Evolutionary conservation across 805 yeast genomes (phyloP), one percentile per base, ranked within the genome.

Genomic region (Naumovozyma baii): DNA sequence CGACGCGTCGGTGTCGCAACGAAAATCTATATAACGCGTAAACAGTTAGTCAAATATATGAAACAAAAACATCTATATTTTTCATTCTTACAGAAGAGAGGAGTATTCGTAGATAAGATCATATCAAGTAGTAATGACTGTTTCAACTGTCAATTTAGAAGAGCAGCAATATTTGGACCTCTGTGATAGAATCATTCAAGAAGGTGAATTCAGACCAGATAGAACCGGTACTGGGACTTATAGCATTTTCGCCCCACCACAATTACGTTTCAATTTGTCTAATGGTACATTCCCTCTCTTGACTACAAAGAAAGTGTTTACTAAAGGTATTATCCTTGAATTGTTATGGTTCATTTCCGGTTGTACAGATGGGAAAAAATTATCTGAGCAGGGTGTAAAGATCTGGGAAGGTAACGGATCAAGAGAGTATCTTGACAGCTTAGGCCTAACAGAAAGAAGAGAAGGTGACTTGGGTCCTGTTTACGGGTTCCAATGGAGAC

Each of bases 391-490:
- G 49, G 95, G 95, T 28, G 94, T 92, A n/a, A 88, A 78, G 55
- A 92, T 92, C 40, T 92, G 99, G 99, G 98, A 92, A 61, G 98
- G 98, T 14, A 92, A 92, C 59, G 98, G 97, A 9, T 83, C 95
- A 29, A 70, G 96, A 44, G 95, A 86, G 61, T 92, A 76, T 58
- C 67, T 92, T 39, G 96, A 92, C 59, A 72, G 76, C 3, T 64
- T 87, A 29, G 98, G 97, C 1, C 71, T 92, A 34, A 71, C 72
- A 0, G 69, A 83, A 43, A 78, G 95, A 57, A 69, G 87, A 43
- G 96, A 78, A 52, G 97, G 97, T 40, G 99, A 92, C 63, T 63
- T 92, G 50, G 99, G 99, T 1, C 98, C 99, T 1, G 96, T 92
- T 2, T 92, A 92, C 59, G 99, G 99, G 0, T 92, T 92, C 66